These are phyloP conservation scores for Mimosa bimucronata DNA, from an alignment of 306 rosid genomes.

Conservation along the genomic window DNA sequence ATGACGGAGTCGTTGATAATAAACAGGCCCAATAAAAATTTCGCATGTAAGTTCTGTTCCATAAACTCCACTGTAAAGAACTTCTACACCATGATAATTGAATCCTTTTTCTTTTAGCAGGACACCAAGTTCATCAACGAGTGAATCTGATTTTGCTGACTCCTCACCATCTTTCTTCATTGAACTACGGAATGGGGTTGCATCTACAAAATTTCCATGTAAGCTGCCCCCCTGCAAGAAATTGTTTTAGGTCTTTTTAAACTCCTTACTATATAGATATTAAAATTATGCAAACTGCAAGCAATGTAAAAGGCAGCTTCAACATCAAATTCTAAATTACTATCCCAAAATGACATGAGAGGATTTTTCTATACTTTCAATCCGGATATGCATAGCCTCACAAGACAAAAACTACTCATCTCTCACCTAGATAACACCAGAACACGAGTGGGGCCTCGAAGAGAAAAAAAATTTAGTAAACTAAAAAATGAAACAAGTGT, in stretches of 20 bases:
- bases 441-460: not conserved
- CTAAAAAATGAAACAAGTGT: conserved; percentile 4
- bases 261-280: not conserved
- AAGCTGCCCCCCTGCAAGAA: conserved; percentile 83
- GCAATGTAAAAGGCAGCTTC: not conserved
- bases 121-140: conserved; percentile 87
- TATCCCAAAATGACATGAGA: not conserved
- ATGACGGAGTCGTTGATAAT: conserved; percentile 93
- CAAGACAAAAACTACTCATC: not conserved
- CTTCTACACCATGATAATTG: conserved; percentile 89
- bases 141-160: conserved; percentile 53
- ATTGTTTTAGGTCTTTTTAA: not conserved
- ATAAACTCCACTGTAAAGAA: conserved; percentile 89
- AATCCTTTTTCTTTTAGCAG: conserved; percentile 78
- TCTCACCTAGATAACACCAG: not conserved
- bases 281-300: not conserved
- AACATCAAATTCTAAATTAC: not conserved
- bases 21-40: conserved; percentile 94
- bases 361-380: not conserved
- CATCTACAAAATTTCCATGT: conserved; percentile 73
- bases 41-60: conserved; percentile 89
- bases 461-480: not conserved
- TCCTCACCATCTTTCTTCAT: conserved; percentile 47
- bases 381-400: not conserved
- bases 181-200: conserved; percentile 83